Percentiles rank a stretch among this genome's conserved stretches.
Evolutionary conservation across 495 filamentous ascomycete species (phyloP).

Genomic region (Friedmanniomyces endolithicus): DNA sequence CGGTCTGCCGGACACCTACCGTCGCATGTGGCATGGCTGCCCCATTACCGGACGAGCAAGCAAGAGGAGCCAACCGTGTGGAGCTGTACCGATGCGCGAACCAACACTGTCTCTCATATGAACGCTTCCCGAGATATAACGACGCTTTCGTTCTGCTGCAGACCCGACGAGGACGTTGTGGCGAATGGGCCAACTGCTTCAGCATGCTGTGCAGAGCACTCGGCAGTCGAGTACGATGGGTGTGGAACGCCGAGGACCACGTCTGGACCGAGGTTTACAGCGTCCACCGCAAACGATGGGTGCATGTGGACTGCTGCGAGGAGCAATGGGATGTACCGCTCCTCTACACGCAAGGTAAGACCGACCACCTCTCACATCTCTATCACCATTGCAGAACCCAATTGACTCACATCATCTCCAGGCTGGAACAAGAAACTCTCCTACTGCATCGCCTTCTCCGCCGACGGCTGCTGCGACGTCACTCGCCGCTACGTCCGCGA

Average conservation of each 20-base stretch:
- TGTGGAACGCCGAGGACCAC: slow-evolving; percentile 96
- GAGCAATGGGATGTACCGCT: slow-evolving; percentile 90
- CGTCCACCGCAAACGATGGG: slow-evolving; percentile 82
- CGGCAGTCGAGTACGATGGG: slow-evolving; percentile 84
- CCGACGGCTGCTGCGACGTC: slow-evolving; percentile 89
- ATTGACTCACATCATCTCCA: no score
- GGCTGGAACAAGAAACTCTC: slow-evolving; percentile 88
- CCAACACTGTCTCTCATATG: slow-evolving; percentile 55
- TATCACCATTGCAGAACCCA: no score
- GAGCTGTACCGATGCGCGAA: slow-evolving; percentile 81
- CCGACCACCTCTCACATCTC: not conserved
- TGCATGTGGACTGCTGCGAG: slow-evolving; percentile 94
- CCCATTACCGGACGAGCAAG: slow-evolving; percentile 76
- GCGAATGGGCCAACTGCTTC: slow-evolving; percentile 98
- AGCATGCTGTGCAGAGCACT: slow-evolving; percentile 95
- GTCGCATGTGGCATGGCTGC: slow-evolving; percentile 66
- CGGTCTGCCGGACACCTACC: slow-evolving; percentile 69
- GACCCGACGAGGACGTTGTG: slow-evolving; percentile 68
- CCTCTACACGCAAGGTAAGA: slow-evolving; percentile 75
- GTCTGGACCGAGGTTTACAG: slow-evolving; percentile 98
- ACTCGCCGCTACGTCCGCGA: slow-evolving; percentile 91
- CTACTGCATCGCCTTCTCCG: slow-evolving; percentile 94
- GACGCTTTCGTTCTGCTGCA: slow-evolving; percentile 91
- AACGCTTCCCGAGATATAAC: slow-evolving; percentile 87
- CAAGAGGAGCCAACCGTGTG: slow-evolving; percentile 71